Percentiles rank a stretch among this genome's conserved stretches.
Conservation (phyloP, 2,329 filamentous ascomycete species). For the Fusarium sp. region DNA sequence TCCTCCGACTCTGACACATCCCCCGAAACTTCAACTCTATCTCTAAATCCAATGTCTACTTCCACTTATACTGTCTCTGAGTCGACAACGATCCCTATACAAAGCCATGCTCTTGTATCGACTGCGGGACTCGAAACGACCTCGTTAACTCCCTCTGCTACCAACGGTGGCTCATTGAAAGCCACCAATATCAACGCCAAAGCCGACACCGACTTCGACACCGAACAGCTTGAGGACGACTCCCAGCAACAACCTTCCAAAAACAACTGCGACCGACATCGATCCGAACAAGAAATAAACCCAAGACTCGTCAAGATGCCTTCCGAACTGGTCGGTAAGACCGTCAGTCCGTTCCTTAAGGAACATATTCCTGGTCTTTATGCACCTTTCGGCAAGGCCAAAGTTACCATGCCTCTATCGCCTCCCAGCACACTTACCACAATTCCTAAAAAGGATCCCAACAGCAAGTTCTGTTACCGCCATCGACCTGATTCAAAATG, state of each 20-base stretch:
- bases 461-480: constrained; percentile 95
- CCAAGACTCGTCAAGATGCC: constrained; percentile 67
- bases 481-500: constrained; percentile 96
- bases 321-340: constrained; percentile 76
- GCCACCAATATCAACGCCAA: constrained; percentile 14
- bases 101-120: constrained; percentile 38
- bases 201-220: constrained; percentile 1
- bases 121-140: constrained; percentile 17
- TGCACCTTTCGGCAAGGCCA: constrained; percentile 76
- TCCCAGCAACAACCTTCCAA: constrained; percentile 46
- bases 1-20: constrained; percentile 33
- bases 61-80: constrained; percentile 18
- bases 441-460: constrained; percentile 65
- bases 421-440: constrained; percentile 30
- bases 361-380: constrained; percentile 92
- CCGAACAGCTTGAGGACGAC: constrained; percentile 19
- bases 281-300: constrained; percentile 61
- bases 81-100: constrained; percentile 21
- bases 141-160: constrained; percentile 21
- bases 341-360: constrained; percentile 87
- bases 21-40: constrained; percentile 11
- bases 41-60: constrained; percentile 27
- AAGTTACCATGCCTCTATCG: constrained; percentile 44
- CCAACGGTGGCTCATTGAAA: constrained; percentile 31
- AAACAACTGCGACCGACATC: constrained; percentile 63